phyloP scores from a whole-genome alignment of 805 yeast genomes.

The Kazachstania viticola region DNA sequence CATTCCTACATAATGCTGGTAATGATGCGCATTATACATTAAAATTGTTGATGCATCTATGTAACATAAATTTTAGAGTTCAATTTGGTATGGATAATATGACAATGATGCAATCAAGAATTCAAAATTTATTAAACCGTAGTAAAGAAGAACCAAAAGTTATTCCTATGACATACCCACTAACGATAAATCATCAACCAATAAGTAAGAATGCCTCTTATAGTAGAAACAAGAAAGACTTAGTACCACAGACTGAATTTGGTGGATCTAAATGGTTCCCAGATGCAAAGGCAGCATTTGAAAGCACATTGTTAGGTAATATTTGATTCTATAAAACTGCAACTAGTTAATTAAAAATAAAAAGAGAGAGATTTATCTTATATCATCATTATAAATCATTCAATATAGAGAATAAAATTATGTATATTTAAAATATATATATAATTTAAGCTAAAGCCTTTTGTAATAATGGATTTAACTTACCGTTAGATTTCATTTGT shows the following conservation, averaged over 20 bases:
- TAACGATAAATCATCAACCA: neutral
- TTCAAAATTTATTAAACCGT: slow-evolving; percentile 13
- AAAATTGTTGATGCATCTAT: slow-evolving; percentile 35
- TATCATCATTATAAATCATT: no score
- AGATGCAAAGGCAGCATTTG: slow-evolving; percentile 13
- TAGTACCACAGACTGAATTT: slow-evolving; percentile 23
- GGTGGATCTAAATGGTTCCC: slow-evolving; percentile 21
- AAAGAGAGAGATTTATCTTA: no score
- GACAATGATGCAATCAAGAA: slow-evolving; percentile 8
- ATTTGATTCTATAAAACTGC: no score
- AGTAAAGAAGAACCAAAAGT: slow-evolving; percentile 16
- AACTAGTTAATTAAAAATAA: no score
- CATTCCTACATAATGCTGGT: slow-evolving; percentile 57
- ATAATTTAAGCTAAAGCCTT: slow-evolving; percentile 1
- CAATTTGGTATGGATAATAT: slow-evolving; percentile 18
- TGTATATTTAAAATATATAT: neutral
- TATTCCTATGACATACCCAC: slow-evolving; percentile 20
- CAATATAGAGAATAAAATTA: neutral
- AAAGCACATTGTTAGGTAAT: slow-evolving; percentile 9
- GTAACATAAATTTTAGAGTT: slow-evolving; percentile 31
- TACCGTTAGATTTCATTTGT: slow-evolving; percentile 48
- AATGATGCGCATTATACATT: slow-evolving; percentile 60
- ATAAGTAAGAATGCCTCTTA: slow-evolving; percentile 3
- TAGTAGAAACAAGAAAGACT: slow-evolving; percentile 7
- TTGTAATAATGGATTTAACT: slow-evolving; percentile 31